A percentile compares a stretch with the other conserved stretches of the same genome.
phyloP scores from a whole-genome alignment of 306 rosid genomes.

The Hippophae gyantsensis region DNA sequence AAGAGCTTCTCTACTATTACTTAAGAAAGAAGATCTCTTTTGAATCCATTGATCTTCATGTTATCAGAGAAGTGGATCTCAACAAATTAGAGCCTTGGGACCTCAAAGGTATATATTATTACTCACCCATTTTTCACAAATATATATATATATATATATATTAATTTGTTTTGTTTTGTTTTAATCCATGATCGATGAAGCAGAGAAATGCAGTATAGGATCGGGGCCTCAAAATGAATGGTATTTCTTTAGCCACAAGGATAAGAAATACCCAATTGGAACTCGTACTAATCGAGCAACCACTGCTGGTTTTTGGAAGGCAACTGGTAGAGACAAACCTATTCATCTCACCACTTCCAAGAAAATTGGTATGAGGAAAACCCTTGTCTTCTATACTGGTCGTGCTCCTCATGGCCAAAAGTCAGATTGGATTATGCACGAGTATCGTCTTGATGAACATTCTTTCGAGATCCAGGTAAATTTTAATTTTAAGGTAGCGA shows the following conservation, averaged over 20 bases:
- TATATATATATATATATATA: background rate
- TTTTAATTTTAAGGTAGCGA: too few species aligned
- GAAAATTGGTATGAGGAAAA: conserved; percentile 97
- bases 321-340: conserved; percentile 93
- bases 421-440: conserved; percentile 99
- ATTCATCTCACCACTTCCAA: conserved; percentile 56
- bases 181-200: background rate
- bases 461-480: conserved; percentile 42
- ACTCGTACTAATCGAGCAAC: conserved; percentile 92
- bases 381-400: conserved; percentile 91
- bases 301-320: conserved; percentile 95
- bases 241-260: conserved; percentile 98
- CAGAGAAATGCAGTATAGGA: conserved; percentile 90
- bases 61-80: conserved; percentile 84
- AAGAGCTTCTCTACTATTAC: conserved; percentile 95
- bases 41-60: conserved; percentile 93
- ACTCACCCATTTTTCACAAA: too few species aligned
- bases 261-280: conserved; percentile 94
- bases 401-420: conserved; percentile 99
- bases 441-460: conserved; percentile 83
- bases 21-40: conserved; percentile 85
- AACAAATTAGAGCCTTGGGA: conserved; percentile 99
- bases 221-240: conserved; percentile 93
- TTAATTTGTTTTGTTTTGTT: background rate
- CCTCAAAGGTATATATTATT: conserved; percentile 57